Conservation (phyloP, 495 filamentous ascomycete species). For the Lepidopterella palustris region DNA sequence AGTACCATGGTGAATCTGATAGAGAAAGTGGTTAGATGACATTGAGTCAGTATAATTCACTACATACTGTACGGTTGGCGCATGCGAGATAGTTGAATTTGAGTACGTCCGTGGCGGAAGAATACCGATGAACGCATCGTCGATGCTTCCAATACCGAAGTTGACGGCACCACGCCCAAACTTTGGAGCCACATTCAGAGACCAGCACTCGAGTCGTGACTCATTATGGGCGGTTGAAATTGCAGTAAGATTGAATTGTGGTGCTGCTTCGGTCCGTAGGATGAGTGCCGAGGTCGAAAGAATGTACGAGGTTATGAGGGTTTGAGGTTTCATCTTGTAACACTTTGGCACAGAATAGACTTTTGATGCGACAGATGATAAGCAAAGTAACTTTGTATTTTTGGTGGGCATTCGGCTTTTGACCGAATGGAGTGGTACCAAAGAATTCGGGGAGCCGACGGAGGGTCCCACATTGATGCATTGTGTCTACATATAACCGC, state of each 20-base stretch:
- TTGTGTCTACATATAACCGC: too few species aligned
- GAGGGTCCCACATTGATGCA: too few species aligned
- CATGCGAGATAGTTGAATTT: constrained; percentile 2
- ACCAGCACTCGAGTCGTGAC: constrained; percentile 7
- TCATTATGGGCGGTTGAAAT: neutral
- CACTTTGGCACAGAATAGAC: too few species aligned
- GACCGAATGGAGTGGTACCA: too few species aligned
- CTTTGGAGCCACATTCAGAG: neutral
- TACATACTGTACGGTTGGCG: constrained; percentile 4
- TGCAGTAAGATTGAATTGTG: constrained; percentile 7
- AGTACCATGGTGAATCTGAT: constrained; percentile 3
- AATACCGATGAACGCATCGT: neutral
- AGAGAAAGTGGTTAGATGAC: neutral
- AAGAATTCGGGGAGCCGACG: too few species aligned
- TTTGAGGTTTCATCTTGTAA: too few species aligned
- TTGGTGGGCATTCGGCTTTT: too few species aligned
- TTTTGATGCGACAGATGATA: too few species aligned
- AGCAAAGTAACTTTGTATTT: too few species aligned
- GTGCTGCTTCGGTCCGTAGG: too few species aligned
- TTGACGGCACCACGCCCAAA: neutral
- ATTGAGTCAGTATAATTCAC: neutral
- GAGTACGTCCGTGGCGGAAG: constrained; percentile 2
- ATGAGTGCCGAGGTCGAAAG: too few species aligned
- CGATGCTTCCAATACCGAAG: constrained; percentile 3
- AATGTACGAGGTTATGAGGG: too few species aligned